Evolutionary conservation across 1,139 yeast genomes (phyloP), one percentile per base, ranked within the genome.

Genomic region (Scheffersomyces parashehatae): DNA sequence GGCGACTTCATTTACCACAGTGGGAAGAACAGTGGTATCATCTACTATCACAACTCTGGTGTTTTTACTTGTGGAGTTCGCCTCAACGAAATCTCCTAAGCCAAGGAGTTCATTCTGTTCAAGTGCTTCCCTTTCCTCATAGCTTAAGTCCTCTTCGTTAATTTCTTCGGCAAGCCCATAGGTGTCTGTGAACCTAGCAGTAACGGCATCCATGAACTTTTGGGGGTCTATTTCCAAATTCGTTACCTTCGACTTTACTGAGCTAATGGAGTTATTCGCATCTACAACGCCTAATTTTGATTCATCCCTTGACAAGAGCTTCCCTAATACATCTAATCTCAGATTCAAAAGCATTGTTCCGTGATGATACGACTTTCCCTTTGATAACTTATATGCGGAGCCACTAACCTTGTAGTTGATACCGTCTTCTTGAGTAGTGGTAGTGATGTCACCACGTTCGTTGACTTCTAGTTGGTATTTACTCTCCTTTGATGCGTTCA

Each of bases 301-400:
- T 9, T 65, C 65, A 35, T 73, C 73, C 13, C 86, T 57, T 29
- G 77, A 77, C 45, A 93, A 68, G 10, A 89, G 60, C 26, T 80
- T 70, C 1, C 82, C 71, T 47, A 93, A 69, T 1, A 75, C 66
- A 24, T 73, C 75, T 28, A 95, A 66, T 39, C 82, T 71, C 45
- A 95, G 83, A 43, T 79, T 69, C 14, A 95, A 68, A 10, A 95
- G 71, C 97, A 95, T 89, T 0, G 99, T 95, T 0, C 98, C 99
- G 65, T 95, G 99, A 60, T 95, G 99, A 53, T 91, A 86, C 3
- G 96, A 85, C 53, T 82, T 82, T 0, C 96, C 95, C 40, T 80
- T 79, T 9, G 95, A 83, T 14, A 95, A 74, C 59, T 91, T 93
- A 64, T 81, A 91, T 0, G 98, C 97, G 10, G 96, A 86, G 0